phyloP scores from a whole-genome alignment of 2,329 filamentous ascomycete genomes.

The Botrytis pseudocinerea region DNA sequence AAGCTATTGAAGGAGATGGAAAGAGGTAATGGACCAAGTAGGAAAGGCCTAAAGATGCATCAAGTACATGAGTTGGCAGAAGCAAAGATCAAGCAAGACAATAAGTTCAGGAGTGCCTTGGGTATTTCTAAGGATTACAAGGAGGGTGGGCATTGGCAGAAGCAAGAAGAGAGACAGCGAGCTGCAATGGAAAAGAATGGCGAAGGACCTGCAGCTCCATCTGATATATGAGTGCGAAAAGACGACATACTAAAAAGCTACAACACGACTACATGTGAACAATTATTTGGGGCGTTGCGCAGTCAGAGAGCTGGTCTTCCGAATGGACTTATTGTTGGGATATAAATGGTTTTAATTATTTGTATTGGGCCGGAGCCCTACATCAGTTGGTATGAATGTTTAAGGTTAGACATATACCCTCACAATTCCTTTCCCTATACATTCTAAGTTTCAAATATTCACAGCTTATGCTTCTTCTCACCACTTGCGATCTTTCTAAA shows the following conservation, averaged over 20 bases:
- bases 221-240: background rate
- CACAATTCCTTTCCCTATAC: slow-evolving; percentile 14
- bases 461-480: slow-evolving; percentile 94
- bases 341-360: background rate
- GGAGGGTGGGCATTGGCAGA: slow-evolving; percentile 82
- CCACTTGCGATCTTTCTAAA: slow-evolving; percentile 82
- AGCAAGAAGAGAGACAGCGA: slow-evolving; percentile 57
- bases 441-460: slow-evolving; percentile 8
- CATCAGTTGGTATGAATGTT: background rate
- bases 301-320: background rate
- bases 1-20: slow-evolving; percentile 54
- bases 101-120: slow-evolving; percentile 80
- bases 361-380: background rate
- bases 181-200: slow-evolving; percentile 21
- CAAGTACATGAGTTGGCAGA: slow-evolving; percentile 96
- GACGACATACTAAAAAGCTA: background rate
- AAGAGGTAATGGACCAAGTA: slow-evolving; percentile 43
- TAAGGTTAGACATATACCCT: slow-evolving; percentile 2
- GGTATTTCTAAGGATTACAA: slow-evolving; percentile 85
- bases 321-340: background rate
- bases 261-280: background rate
- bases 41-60: slow-evolving; percentile 75
- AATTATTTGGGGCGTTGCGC: background rate
- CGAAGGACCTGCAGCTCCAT: background rate
- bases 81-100: slow-evolving; percentile 94